phyloP scores from a whole-genome alignment of 2,329 filamentous ascomycete genomes.

The Fusarium brevicatenulatum region DNA sequence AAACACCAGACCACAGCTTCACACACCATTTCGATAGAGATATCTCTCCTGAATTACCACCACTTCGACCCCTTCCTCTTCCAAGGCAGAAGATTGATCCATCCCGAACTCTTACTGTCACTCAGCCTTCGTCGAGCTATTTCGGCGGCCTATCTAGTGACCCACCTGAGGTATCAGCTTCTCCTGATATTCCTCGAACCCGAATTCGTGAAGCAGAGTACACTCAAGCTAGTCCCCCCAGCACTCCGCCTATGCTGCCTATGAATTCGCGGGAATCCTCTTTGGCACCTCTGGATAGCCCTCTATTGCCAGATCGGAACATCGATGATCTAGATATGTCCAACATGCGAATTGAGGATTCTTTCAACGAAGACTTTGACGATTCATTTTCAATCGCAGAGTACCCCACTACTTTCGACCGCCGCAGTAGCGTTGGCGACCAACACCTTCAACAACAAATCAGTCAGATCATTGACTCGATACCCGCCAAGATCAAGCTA shows the following conservation, averaged over 20 bases:
- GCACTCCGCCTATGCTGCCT: slow-evolving; percentile 55
- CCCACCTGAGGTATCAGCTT: slow-evolving; percentile 56
- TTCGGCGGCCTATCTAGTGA: slow-evolving; percentile 56
- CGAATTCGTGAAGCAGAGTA: slow-evolving; percentile 49
- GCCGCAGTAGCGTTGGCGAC: slow-evolving; percentile 58
- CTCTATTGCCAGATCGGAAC: slow-evolving; percentile 56
- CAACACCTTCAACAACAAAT: slow-evolving; percentile 84
- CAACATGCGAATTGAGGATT: slow-evolving; percentile 56
- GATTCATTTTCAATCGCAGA: slow-evolving; percentile 51
- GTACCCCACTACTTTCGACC: slow-evolving; percentile 37
- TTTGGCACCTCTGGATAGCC: slow-evolving; percentile 57
- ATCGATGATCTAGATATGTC: slow-evolving; percentile 53
- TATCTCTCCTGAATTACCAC: slow-evolving; percentile 51
- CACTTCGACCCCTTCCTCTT: slow-evolving; percentile 44
- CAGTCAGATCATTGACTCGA: slow-evolving; percentile 77
- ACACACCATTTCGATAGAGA: slow-evolving; percentile 39
- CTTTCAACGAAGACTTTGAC: slow-evolving; percentile 60
- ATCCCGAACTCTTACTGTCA: slow-evolving; percentile 53
- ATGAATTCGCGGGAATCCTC: slow-evolving; percentile 44
- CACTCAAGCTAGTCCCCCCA: slow-evolving; percentile 58
- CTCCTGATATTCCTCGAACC: slow-evolving; percentile 48
- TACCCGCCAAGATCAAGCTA: slow-evolving; percentile 83
- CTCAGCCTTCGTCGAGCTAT: slow-evolving; percentile 52
- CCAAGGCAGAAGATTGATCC: slow-evolving; percentile 46
- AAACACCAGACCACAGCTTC: slow-evolving; percentile 37